Conservation (phyloP, 2,329 filamentous ascomycete species). For the Huntiella abstrusa region DNA sequence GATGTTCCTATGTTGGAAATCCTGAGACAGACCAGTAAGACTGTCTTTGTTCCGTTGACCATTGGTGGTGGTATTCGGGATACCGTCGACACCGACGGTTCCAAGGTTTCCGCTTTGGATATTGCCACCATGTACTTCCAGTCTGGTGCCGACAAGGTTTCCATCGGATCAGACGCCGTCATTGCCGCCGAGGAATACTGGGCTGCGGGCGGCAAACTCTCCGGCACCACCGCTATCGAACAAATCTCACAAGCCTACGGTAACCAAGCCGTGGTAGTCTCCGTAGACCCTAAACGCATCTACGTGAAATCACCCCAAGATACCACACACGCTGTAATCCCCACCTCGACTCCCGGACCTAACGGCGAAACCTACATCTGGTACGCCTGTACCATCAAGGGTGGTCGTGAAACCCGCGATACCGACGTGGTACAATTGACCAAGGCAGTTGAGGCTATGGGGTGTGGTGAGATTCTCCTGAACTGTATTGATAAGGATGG, state of each 20-base stretch:
- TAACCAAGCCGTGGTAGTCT: constrained; percentile 90
- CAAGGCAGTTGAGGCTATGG: constrained; percentile 86
- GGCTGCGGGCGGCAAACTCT: constrained; percentile 44
- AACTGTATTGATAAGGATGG: constrained; percentile 98
- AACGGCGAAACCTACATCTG: constrained; percentile 70
- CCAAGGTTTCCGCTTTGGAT: constrained; percentile 70
- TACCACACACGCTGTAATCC: constrained; percentile 52
- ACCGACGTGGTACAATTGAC: constrained; percentile 80
- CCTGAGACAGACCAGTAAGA: constrained; percentile 64
- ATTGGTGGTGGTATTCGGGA: constrained; percentile 92
- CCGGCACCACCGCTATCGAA: constrained; percentile 80
- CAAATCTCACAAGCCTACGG: constrained; percentile 87
- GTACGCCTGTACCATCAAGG: constrained; percentile 96
- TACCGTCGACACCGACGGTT: constrained; percentile 74
- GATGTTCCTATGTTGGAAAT: constrained; percentile 96
- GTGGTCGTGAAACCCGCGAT: constrained; percentile 83
- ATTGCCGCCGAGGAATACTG: constrained; percentile 85
- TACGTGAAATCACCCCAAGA: constrained; percentile 61
- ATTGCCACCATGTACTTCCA: constrained; percentile 97
- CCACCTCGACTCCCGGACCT: constrained; percentile 50
- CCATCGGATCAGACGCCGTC: constrained; percentile 89
- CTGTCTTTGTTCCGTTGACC: constrained; percentile 89
- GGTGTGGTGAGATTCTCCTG: constrained; percentile 78
- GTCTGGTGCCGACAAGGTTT: constrained; percentile 91
- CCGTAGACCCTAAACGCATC: constrained; percentile 79